These are phyloP conservation scores for Moricandia moricandioides DNA, from an alignment of 345 rosid genomes.

Conservation along the genomic window DNA sequence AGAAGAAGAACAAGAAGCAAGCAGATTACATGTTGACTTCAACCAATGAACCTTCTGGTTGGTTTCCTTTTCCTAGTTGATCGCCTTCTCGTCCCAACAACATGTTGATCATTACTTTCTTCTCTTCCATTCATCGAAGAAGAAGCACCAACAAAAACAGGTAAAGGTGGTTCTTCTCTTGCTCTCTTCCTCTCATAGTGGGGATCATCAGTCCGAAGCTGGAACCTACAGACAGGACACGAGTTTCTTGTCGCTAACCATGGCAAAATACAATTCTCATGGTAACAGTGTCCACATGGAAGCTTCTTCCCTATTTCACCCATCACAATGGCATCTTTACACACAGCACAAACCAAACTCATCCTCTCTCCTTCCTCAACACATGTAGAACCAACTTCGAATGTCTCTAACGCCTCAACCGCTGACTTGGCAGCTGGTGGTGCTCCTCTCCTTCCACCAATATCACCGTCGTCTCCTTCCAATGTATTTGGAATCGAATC, in stretches of 20 bases:
- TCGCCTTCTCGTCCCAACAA: neutral
- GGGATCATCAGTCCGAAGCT: neutral
- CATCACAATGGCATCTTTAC: neutral
- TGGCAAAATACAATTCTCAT: neutral
- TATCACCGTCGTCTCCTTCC: conserved; percentile 45
- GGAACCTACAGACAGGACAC: neutral
- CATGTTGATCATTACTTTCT: neutral
- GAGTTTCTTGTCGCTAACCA: neutral
- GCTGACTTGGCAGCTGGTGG: conserved; percentile 61
- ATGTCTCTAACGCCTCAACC: conserved; percentile 41
- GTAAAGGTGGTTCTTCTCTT: neutral
- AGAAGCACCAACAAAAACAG: neutral
- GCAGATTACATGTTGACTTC: neutral
- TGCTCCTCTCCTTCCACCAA: conserved; percentile 54
- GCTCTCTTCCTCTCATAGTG: neutral
- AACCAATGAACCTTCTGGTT: neutral
- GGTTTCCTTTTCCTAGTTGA: neutral
- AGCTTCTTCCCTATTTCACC: neutral
- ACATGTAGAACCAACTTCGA: conserved; percentile 28
- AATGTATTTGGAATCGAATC: too few relatives aligned
- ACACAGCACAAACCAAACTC: neutral
- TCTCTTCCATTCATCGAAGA: neutral
- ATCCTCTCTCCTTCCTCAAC: too few relatives aligned
- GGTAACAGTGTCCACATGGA: neutral
- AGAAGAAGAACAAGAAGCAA: neutral